Percentiles rank a stretch among this genome's conserved stretches.
Evolutionary conservation across 345 rosid genomes (phyloP).

Genomic region (Cardamine chenopodiifolia): DNA sequence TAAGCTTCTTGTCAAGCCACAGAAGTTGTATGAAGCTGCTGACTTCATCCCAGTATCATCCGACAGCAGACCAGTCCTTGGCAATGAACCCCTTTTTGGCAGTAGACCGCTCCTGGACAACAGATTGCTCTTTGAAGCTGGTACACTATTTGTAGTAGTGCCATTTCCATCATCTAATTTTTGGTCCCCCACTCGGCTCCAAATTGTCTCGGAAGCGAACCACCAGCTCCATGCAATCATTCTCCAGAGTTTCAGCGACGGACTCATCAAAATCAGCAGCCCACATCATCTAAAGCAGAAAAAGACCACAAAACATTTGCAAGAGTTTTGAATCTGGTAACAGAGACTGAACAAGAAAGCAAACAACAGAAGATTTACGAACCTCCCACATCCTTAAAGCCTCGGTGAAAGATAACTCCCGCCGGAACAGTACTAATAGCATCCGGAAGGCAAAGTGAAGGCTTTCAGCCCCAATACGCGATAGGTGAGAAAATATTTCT

Average conservation of each 20-base stretch:
- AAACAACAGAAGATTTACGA: conserved; percentile 33
- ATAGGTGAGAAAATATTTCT: conserved; percentile 76
- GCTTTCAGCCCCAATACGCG: conserved; percentile 87
- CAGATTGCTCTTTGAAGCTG: conserved; percentile 37
- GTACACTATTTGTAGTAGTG: conserved; percentile 40
- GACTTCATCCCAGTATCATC: conserved; percentile 57
- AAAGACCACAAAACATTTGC: not conserved
- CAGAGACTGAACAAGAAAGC: conserved; percentile 19
- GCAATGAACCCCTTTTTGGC: conserved; percentile 44
- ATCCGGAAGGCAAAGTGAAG: conserved; percentile 98
- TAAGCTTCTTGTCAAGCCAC: conserved; percentile 71
- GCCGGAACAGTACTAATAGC: conserved; percentile 85
- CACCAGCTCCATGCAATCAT: conserved; percentile 71
- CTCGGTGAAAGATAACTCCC: conserved; percentile 75
- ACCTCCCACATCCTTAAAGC: conserved; percentile 99
- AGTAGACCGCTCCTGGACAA: conserved; percentile 48
- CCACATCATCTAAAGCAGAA: conserved; percentile 86
- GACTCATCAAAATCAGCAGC: conserved; percentile 91
- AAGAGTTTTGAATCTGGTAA: not conserved
- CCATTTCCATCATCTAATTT: conserved; percentile 46
- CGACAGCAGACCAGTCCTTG: conserved; percentile 47
- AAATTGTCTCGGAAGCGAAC: conserved; percentile 54
- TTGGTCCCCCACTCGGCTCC: conserved; percentile 50
- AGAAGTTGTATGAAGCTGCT: conserved; percentile 54
- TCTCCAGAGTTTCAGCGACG: conserved; percentile 55